Percentiles rank a stretch among this genome's conserved stretches.
These are phyloP conservation scores for Amphirosellinia nigrospora DNA, from an alignment of 495 filamentous ascomycete species.

Conservation along the genomic window DNA sequence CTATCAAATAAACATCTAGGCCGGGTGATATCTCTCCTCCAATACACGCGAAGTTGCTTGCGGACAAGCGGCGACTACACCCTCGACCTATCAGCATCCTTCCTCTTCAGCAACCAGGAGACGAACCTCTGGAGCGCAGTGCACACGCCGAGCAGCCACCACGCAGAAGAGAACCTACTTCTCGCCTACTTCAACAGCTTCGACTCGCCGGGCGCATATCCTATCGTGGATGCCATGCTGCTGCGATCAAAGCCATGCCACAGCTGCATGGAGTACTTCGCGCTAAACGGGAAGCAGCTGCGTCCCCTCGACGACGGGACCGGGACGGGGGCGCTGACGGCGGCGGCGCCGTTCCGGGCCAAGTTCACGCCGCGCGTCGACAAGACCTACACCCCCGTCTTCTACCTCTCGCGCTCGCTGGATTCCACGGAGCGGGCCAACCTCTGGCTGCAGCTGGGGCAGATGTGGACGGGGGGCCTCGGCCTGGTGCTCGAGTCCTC, in stretches of 20 bases:
- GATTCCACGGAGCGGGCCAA: slow-evolving; percentile 26
- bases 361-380: slow-evolving; percentile 39
- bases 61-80: slow-evolving; percentile 29
- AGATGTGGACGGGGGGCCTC: slow-evolving; percentile 33
- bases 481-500: slow-evolving; percentile 29
- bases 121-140: slow-evolving; percentile 37
- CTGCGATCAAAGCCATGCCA: slow-evolving; percentile 36
- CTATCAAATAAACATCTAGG: slow-evolving; percentile 34
- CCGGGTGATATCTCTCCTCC: slow-evolving; percentile 31
- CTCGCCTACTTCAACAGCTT: slow-evolving; percentile 40
- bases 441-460: slow-evolving; percentile 35
- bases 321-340: slow-evolving; percentile 2
- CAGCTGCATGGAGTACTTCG: slow-evolving; percentile 38
- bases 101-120: slow-evolving; percentile 39
- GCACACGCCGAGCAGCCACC: slow-evolving; percentile 30
- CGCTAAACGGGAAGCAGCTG: slow-evolving; percentile 36
- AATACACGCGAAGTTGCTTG: slow-evolving; percentile 34
- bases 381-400: slow-evolving; percentile 39
- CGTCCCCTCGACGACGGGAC: slow-evolving; percentile 32
- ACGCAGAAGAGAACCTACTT: slow-evolving; percentile 40
- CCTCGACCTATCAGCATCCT: slow-evolving; percentile 29
- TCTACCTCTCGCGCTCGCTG: slow-evolving; percentile 36
- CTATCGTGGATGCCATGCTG: slow-evolving; percentile 39
- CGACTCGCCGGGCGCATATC: slow-evolving; percentile 40
- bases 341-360: slow-evolving; percentile 32